These are phyloP conservation scores for Melanopsichium pennsylvanicum DNA, from an alignment of 1,284 basidiomycete species.

Conservation along the genomic window DNA sequence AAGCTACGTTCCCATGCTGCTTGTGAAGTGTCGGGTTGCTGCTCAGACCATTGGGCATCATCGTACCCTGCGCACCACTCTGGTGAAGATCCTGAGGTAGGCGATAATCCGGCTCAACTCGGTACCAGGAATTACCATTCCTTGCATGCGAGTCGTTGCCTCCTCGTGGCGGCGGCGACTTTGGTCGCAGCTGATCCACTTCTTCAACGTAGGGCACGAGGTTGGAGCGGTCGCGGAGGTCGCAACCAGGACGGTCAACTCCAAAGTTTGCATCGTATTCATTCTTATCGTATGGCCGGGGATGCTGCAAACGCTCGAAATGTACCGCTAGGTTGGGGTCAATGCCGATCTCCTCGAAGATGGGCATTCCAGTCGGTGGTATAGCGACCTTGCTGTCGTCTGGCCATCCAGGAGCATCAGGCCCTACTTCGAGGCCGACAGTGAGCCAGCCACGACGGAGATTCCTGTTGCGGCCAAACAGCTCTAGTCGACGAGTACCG, in stretches of 20 bases:
- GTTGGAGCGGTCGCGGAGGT: conserved; percentile 50
- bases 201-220: conserved; percentile 52
- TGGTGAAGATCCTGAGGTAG: not conserved
- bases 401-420: conserved; percentile 33
- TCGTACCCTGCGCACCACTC: not conserved
- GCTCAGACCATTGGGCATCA: conserved; percentile 34
- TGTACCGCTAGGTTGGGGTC: conserved; percentile 5
- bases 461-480: conserved; percentile 80
- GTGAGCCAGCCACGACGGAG: conserved; percentile 92
- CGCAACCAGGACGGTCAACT: conserved; percentile 55
- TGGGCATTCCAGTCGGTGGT: conserved; percentile 8
- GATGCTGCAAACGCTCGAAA: conserved; percentile 16
- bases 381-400: conserved; percentile 5
- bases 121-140: not conserved
- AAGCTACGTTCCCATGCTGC: not conserved
- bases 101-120: not conserved
- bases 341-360: conserved; percentile 1
- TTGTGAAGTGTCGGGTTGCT: conserved; percentile 19
- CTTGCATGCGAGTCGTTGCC: not conserved
- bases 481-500: conserved; percentile 86
- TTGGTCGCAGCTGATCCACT: conserved; percentile 57
- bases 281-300: conserved; percentile 38
- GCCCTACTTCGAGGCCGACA: conserved; percentile 69
- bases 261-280: conserved; percentile 54
- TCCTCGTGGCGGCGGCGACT: conserved; percentile 46